These are phyloP conservation scores for Phytophthora vignae DNA, from an alignment of 352 stramenopile species.

Conservation along the genomic window DNA sequence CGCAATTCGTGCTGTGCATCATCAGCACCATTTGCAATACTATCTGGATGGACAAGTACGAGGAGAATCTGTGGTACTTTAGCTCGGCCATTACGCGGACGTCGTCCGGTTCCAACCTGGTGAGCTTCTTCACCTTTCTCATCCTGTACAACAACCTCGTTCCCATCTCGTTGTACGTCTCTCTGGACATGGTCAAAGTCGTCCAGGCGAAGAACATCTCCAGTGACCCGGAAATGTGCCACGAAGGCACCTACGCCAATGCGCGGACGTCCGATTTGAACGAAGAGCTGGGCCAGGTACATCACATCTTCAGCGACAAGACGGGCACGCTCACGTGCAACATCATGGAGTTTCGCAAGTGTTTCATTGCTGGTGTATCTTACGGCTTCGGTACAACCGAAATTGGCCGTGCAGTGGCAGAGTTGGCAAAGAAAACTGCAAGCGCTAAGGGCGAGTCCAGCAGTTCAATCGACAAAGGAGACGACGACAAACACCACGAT, in stretches of 20 bases:
- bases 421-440: constrained; percentile 47
- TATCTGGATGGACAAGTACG: constrained; percentile 54
- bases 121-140: constrained; percentile 95
- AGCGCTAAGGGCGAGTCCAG: constrained; percentile 10
- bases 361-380: constrained; percentile 80
- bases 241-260: constrained; percentile 86
- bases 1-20: constrained; percentile 63
- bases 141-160: constrained; percentile 97
- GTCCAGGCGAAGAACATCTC: constrained; percentile 80
- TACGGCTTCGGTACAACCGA: constrained; percentile 89
- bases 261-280: constrained; percentile 92
- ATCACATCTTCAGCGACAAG: constrained; percentile 99
- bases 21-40: constrained; percentile 72
- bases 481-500: constrained; percentile 35
- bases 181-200: constrained; percentile 94
- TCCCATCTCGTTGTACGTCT: constrained; percentile 98
- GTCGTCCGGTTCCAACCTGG: constrained; percentile 45
- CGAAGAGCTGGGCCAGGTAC: constrained; percentile 94
- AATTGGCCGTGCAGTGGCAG: constrained; percentile 70
- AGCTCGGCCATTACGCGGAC: constrained; percentile 20
- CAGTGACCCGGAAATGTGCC: constrained; percentile 76
- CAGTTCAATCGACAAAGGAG: neutral
- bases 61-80: constrained; percentile 61
- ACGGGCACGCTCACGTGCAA: constrained; percentile 99
- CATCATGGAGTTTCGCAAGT: constrained; percentile 97